Evolutionary conservation across 2,329 filamentous ascomycete genomes (phyloP), one percentile per base, ranked within the genome.

Genomic region (Sporothrix luriei): DNA sequence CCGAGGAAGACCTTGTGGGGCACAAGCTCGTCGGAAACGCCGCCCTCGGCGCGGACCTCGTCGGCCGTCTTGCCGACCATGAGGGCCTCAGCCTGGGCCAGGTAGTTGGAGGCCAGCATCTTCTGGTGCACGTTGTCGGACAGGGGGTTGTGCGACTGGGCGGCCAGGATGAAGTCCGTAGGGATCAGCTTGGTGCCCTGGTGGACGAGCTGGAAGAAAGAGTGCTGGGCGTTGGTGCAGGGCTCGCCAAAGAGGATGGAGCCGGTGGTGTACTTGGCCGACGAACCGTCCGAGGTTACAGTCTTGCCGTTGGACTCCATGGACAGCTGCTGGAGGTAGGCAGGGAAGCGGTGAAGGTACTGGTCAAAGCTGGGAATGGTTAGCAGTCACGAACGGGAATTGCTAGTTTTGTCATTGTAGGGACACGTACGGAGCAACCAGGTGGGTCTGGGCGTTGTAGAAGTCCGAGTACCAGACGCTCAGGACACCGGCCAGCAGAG

Each of bases 251-350:
- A 99, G 73, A 99, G 85, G 78, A 99, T 94, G 68, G 95, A 88
- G 64, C 95, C 94, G 49, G 95, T 99, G 70, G 94, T 97, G 85
- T 99, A 99, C 84, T 97, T 97, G 78, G 97, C 94, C 72, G 96
- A 88, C 49, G 93, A 90, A 70, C 88, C 90, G 77, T 95, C 92
- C n/a, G 87, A 89, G 72, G 94, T 97, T 78, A 98, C 93, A 72
- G 91, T 92, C 87, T 99, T 99, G 79, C 95, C 95, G 82, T 99
- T 99, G 72, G 94, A 98, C 85, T 99, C 95, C 95, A 99, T 99
- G 72, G 94, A 98, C 71, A 99, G 86, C 83, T 99, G 95, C 84
- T 99, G 95, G 69, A 99, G 91, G 84, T 99, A 99, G 76, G 95
- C 95, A 49, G 95, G 94, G 90, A 99, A 98, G 75, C 95, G 92